Conservation (phyloP, 2,329 filamentous ascomycete species). For the Curvularia sp. region DNA sequence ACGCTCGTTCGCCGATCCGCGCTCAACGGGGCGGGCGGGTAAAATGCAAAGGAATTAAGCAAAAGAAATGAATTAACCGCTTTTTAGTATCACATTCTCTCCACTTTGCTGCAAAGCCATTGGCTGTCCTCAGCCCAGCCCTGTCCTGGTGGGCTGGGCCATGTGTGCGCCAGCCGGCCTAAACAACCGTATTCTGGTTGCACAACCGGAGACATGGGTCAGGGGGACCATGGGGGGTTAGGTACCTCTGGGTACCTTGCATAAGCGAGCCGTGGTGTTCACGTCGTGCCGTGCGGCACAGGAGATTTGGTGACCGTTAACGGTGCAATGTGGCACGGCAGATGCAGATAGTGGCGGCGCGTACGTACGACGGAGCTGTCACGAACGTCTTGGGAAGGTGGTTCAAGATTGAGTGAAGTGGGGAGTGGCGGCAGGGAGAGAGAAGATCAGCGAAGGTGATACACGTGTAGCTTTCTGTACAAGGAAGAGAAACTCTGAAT, state of each 20-base stretch:
- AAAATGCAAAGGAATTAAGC: neutral
- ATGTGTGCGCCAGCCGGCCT: neutral
- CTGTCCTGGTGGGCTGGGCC: neutral
- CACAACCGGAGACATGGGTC: neutral
- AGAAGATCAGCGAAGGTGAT: too few species aligned
- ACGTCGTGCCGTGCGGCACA: neutral
- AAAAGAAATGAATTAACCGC: too few species aligned
- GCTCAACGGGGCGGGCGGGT: neutral
- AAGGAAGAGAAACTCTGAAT: neutral
- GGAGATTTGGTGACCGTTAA: too few species aligned
- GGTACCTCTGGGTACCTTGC: neutral
- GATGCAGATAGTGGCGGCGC: too few species aligned
- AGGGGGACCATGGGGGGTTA: neutral
- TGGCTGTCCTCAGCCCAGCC: too few species aligned
- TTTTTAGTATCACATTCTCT: too few species aligned
- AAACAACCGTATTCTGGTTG: neutral
- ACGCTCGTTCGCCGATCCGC: constrained; percentile 4
- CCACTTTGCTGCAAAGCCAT: too few species aligned
- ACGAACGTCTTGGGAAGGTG: too few species aligned
- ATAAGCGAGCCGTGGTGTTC: neutral
- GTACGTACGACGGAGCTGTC: too few species aligned
- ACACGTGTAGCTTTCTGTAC: neutral
- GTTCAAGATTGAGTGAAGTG: too few species aligned
- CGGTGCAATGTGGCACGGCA: too few species aligned
- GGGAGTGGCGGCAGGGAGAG: too few species aligned